A percentile compares a stretch with the other conserved stretches of the same genome.
phyloP scores from a whole-genome alignment of 352 stramenopile genomes.

The Blastocystis hominis region DNA sequence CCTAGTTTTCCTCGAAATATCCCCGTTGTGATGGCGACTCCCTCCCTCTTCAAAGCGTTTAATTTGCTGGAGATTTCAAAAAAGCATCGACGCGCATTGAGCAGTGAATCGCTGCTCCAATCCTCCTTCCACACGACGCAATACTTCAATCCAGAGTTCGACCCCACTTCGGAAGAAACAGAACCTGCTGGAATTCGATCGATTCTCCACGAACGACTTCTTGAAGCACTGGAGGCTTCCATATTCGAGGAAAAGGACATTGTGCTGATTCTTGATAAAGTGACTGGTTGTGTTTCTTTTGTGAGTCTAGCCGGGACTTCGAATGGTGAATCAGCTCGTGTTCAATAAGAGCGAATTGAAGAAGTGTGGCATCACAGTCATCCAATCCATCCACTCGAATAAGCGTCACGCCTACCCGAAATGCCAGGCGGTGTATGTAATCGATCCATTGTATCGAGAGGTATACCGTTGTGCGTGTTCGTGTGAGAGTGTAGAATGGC shows the following conservation, averaged over 20 bases:
- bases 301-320: not conserved
- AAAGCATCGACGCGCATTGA: slow-evolving; percentile 5
- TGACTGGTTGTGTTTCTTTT: not conserved
- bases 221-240: slow-evolving; percentile 33
- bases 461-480: not conserved
- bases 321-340: slow-evolving; percentile 47
- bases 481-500: not conserved
- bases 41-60: slow-evolving; percentile 41
- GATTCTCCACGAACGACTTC: slow-evolving; percentile 37
- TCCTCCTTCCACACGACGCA: not conserved
- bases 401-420: slow-evolving; percentile 50
- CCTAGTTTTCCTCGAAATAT: not conserved
- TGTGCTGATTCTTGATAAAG: slow-evolving; percentile 41
- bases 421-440: slow-evolving; percentile 41
- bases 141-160: slow-evolving; percentile 53
- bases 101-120: not conserved
- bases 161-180: slow-evolving; percentile 11
- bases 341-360: slow-evolving; percentile 48
- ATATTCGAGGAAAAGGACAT: not conserved
- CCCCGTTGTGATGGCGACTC: slow-evolving; percentile 29
- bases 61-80: slow-evolving; percentile 40
- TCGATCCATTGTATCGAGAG: slow-evolving; percentile 44
- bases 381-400: slow-evolving; percentile 43
- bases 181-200: not conserved
- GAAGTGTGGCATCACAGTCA: slow-evolving; percentile 32